Evolutionary conservation across 768 basidiomycete genomes (phyloP), one percentile per base, ranked within the genome.

Genomic region (Lentinula detonsa): DNA sequence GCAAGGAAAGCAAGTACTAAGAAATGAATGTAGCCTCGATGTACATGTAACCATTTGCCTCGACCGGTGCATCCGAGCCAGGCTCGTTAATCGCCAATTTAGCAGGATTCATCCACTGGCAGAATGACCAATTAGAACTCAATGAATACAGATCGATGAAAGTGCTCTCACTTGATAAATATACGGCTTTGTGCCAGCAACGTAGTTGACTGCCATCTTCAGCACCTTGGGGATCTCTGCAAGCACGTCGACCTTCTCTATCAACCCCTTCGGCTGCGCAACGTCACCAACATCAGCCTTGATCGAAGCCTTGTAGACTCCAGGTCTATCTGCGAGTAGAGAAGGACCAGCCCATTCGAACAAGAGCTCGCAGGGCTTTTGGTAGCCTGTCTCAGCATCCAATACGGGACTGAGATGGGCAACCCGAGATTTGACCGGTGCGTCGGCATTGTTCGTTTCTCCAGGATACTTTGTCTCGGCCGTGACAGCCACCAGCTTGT

Each of bases 11-110:
- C 37, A 6, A 9, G 31, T 11, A 16, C 48, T 59, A 78, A 51
- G 93, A 95, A 68, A 98, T 91, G 75, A 90, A 97, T 2, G 94
- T 89, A 0, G 93, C 91, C 71, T 98, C 95, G 68, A 84, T 91
- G 79, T 90, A 98, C n/a, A 92, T 45, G 46, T 69, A 67, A 4
- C 95, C 95, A 57, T 88, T 74, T 34, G 91, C 82, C 53, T 81
- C 77, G 3, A 78, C 55, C 16, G 75, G 78, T 39, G 69, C 63
- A 34, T 78, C 62, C 2, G 65, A 68, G 2, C 79, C 78, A 42
- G 81, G 78, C 5, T 80, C 81, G 28, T 66, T 78, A 49, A 83
- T 71, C 16, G 66, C 65, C 46, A 84, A 64, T 34, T 73, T 83
- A 16, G 74, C 70, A 3, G 79, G 78, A 60, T 83, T 83, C 39